phyloP scores from a whole-genome alignment of 345 rosid species.

The Arabis alpina region DNA sequence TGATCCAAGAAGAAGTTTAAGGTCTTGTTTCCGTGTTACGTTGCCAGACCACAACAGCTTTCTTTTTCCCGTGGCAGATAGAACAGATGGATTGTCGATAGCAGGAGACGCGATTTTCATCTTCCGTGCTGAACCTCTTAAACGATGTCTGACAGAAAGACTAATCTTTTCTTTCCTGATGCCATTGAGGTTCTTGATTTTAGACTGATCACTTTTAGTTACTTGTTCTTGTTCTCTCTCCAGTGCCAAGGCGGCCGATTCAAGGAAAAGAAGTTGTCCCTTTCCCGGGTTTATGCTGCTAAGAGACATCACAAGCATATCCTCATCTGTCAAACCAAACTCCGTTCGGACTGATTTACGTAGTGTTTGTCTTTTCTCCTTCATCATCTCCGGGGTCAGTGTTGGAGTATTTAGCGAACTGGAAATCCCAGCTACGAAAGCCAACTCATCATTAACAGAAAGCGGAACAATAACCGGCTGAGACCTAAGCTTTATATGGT shows the following conservation, averaged over 20 bases:
- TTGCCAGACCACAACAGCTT: slow-evolving; percentile 45
- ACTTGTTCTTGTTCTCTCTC: slow-evolving; percentile 46
- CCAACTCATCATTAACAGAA: slow-evolving; percentile 89
- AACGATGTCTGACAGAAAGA: slow-evolving; percentile 59
- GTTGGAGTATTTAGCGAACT: slow-evolving; percentile 79
- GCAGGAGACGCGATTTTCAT: slow-evolving; percentile 27
- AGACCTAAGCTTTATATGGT: slow-evolving; percentile 79
- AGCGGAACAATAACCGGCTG: slow-evolving; percentile 81
- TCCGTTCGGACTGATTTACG: slow-evolving; percentile 74
- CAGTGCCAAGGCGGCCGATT: slow-evolving; percentile 57
- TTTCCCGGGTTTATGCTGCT: slow-evolving; percentile 94
- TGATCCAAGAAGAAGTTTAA: slow-evolving; percentile 90
- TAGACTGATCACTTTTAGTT: slow-evolving; percentile 40
- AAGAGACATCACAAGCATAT: slow-evolving; percentile 89
- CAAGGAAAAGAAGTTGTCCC: slow-evolving; percentile 90
- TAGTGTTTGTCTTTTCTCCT: slow-evolving; percentile 57
- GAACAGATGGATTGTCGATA: slow-evolving; percentile 34
- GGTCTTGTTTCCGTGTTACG: slow-evolving; percentile 47
- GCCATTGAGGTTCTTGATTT: slow-evolving; percentile 47
- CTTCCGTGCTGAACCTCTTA: slow-evolving; percentile 65
- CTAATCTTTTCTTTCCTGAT: slow-evolving; percentile 38
- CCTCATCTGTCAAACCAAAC: slow-evolving; percentile 73
- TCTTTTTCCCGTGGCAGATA: slow-evolving; percentile 43
- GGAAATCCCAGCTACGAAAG: slow-evolving; percentile 83
- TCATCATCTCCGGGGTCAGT: slow-evolving; percentile 63